Evolutionary conservation across 345 rosid species (phyloP).

Genomic region (Eucalyptus curtisii): DNA sequence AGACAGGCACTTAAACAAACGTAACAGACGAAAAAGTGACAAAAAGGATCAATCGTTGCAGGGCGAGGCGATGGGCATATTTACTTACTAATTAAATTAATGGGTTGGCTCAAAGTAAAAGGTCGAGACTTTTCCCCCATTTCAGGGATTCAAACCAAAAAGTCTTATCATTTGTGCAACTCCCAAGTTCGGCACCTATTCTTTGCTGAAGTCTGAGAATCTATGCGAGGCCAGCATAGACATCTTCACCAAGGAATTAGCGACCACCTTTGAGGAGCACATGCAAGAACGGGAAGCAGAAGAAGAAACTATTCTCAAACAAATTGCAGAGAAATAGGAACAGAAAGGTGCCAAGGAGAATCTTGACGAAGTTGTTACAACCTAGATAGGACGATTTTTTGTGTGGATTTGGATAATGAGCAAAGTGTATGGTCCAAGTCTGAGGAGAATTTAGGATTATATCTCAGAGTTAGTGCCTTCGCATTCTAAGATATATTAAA

Average conservation of each 20-base stretch:
- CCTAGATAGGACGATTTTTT: background rate
- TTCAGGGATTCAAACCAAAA: too few species aligned
- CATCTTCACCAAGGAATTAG: slow-evolving; percentile 15
- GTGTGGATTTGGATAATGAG: background rate
- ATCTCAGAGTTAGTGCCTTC: background rate
- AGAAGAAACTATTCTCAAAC: slow-evolving; percentile 15
- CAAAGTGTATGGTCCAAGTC: background rate
- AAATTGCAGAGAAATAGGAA: slow-evolving; percentile 3
- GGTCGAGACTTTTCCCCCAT: too few species aligned
- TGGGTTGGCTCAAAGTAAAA: too few species aligned
- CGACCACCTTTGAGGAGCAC: slow-evolving; percentile 10
- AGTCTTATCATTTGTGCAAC: background rate
- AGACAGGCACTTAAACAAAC: too few species aligned
- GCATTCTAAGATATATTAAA: background rate
- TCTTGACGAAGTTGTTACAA: background rate
- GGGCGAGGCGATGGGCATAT: too few species aligned
- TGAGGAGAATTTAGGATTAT: background rate
- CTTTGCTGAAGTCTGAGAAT: background rate
- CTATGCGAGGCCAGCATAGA: background rate
- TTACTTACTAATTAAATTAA: too few species aligned
- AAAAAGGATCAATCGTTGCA: too few species aligned
- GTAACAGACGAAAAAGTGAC: too few species aligned
- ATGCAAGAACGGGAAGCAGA: slow-evolving; percentile 22
- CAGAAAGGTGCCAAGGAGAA: background rate
- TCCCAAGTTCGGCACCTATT: slow-evolving; percentile 22